phyloP scores from a whole-genome alignment of 2,329 filamentous ascomycete species.

The Paecilomyces niveus region DNA sequence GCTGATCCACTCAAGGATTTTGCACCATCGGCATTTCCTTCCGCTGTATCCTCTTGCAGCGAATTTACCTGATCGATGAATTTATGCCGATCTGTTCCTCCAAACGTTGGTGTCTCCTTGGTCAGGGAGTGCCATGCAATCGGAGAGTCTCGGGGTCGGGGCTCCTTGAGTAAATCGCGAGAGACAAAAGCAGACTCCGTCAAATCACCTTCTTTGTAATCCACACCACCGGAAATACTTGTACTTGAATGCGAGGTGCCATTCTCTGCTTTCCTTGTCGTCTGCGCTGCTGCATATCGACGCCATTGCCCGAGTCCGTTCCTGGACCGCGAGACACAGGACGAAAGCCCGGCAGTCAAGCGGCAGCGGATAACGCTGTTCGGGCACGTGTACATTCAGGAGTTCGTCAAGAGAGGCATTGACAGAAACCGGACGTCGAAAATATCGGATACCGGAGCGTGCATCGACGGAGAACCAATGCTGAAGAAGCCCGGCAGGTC shows the following conservation, averaged over 20 bases:
- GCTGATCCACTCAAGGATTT: background rate
- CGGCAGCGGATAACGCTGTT: conserved; percentile 21
- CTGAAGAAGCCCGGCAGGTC: background rate
- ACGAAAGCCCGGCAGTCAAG: conserved; percentile 19
- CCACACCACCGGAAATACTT: background rate
- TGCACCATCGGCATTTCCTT: background rate
- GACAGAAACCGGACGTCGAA: conserved; percentile 1
- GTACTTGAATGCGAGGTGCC: background rate
- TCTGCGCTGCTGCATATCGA: conserved; percentile 8
- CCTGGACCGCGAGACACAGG: conserved; percentile 12
- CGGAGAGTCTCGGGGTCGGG: background rate
- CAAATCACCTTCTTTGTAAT: background rate
- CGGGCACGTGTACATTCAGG: conserved; percentile 32
- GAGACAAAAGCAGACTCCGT: background rate
- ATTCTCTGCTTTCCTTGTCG: background rate
- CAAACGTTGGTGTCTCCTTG: background rate
- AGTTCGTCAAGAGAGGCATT: conserved; percentile 15
- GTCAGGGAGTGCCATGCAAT: background rate
- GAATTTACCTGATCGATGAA: background rate
- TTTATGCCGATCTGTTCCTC: background rate
- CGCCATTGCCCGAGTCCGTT: conserved; percentile 13
- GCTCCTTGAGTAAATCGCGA: background rate
- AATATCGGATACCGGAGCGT: background rate
- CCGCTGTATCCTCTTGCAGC: background rate
- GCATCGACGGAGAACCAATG: conserved; percentile 1